Percentiles rank a stretch among this genome's conserved stretches.
Evolutionary conservation across 345 rosid genomes (phyloP).

Genomic region (Ceriops zippeliana): DNA sequence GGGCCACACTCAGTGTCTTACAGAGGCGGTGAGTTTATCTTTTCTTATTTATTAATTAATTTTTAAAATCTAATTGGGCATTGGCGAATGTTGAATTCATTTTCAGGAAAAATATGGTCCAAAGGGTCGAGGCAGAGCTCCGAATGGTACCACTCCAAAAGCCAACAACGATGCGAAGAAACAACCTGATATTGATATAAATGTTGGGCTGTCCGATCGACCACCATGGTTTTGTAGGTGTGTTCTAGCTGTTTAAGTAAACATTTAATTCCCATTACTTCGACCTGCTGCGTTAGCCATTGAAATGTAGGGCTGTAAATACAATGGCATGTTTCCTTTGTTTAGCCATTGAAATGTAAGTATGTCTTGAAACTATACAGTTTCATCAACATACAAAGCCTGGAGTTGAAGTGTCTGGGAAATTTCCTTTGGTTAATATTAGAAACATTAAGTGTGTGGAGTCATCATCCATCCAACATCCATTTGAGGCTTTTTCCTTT

Average conservation of each 20-base stretch:
- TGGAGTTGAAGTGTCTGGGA: too few species aligned
- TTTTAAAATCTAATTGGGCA: neutral
- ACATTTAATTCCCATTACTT: neutral
- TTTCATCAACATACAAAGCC: too few species aligned
- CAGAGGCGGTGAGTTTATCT: slow-evolving; percentile 63
- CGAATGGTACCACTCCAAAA: slow-evolving; percentile 59
- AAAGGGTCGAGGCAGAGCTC: slow-evolving; percentile 54
- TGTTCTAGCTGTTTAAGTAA: neutral
- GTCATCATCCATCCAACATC: too few species aligned
- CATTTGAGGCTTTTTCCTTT: too few species aligned
- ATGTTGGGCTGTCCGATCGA: slow-evolving; percentile 67
- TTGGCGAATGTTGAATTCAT: neutral
- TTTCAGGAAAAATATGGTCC: slow-evolving; percentile 94
- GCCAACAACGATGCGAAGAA: slow-evolving; percentile 50
- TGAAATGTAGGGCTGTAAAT: neutral
- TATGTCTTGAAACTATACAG: too few species aligned
- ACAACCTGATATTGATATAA: slow-evolving; percentile 62
- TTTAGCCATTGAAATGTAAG: too few species aligned
- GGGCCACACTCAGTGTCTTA: slow-evolving; percentile 79
- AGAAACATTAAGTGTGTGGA: too few species aligned
- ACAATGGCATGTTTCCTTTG: too few species aligned
- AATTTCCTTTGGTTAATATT: too few species aligned
- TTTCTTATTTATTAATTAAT: neutral
- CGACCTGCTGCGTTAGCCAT: neutral
- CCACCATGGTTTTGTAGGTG: slow-evolving; percentile 99